Conservation (phyloP, 441 rosid species). For the Populus tomentosa region DNA sequence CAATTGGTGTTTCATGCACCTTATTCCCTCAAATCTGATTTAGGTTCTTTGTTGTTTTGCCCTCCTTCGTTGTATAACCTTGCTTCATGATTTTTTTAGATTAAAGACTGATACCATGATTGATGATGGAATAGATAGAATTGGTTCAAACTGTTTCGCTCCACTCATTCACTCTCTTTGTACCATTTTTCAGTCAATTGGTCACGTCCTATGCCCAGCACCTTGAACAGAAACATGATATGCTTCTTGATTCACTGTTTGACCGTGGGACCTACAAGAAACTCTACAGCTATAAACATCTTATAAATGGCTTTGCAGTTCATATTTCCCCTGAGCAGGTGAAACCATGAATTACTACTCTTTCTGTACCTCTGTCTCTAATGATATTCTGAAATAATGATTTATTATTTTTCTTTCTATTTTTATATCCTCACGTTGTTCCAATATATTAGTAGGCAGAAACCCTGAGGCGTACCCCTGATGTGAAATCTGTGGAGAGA, state of each 20-base stretch:
- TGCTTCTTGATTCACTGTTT: conserved; percentile 82
- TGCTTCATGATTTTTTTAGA: neutral
- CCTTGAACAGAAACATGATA: conserved; percentile 88
- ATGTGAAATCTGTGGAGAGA: conserved; percentile 76
- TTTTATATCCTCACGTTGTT: conserved; percentile 37
- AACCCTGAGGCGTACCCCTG: conserved; percentile 63
- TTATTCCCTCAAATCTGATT: neutral
- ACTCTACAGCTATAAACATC: conserved; percentile 92
- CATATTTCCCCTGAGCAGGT: conserved; percentile 87
- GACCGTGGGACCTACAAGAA: conserved; percentile 75
- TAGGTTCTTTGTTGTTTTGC: neutral
- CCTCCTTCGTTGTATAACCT: neutral
- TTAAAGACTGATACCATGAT: neutral
- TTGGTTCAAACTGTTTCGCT: neutral
- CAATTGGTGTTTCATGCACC: neutral
- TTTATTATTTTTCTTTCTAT: conserved; percentile 9
- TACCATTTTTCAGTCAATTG: conserved; percentile 48
- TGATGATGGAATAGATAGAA: neutral
- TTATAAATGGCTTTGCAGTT: conserved; percentile 92
- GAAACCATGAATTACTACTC: conserved; percentile 27
- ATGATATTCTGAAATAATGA: neutral
- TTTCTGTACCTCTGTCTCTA: neutral
- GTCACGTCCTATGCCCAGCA: conserved; percentile 81
- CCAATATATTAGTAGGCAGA: conserved; percentile 81
- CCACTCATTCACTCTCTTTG: neutral